phyloP scores from a whole-genome alignment of 2,329 filamentous ascomycete species.

The Furcasterigmium furcatum region DNA sequence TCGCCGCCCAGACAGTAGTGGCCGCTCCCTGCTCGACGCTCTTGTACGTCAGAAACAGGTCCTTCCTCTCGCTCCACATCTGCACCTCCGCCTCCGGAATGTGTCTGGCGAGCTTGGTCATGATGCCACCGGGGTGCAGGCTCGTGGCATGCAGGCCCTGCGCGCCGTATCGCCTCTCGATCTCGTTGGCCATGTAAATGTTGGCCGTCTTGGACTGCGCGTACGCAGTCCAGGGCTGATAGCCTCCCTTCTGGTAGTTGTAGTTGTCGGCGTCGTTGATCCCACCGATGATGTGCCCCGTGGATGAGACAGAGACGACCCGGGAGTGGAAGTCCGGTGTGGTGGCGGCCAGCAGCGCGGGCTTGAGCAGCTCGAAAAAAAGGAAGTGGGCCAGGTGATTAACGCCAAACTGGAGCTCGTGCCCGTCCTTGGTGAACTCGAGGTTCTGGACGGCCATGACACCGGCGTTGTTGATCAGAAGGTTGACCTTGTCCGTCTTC shows the following conservation, averaged over 20 bases:
- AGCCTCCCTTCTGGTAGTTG: slow-evolving; percentile 4
- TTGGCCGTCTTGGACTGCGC: slow-evolving; percentile 48
- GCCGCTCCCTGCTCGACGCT: slow-evolving; percentile 40
- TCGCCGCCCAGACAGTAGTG: slow-evolving; percentile 40
- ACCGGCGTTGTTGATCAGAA: slow-evolving; percentile 35
- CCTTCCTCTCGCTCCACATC: not conserved
- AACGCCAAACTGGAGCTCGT: slow-evolving; percentile 41
- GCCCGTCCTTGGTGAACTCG: slow-evolving; percentile 14
- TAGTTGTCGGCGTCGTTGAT: slow-evolving; percentile 30
- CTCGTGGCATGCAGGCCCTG: slow-evolving; percentile 26
- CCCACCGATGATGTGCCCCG: slow-evolving; percentile 30
- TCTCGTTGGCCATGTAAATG: slow-evolving; percentile 45
- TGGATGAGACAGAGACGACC: slow-evolving; percentile 40
- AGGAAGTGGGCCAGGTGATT: slow-evolving; percentile 54
- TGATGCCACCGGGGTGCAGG: slow-evolving; percentile 10
- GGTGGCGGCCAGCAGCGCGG: slow-evolving; percentile 32
- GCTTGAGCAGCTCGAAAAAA: slow-evolving; percentile 47
- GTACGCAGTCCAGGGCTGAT: slow-evolving; percentile 36
- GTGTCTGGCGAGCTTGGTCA: slow-evolving; percentile 1
- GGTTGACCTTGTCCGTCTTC: slow-evolving; percentile 19
- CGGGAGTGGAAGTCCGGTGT: slow-evolving; percentile 37
- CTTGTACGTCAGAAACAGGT: slow-evolving; percentile 3
- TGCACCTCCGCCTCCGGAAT: slow-evolving; percentile 6
- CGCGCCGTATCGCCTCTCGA: slow-evolving; percentile 34
- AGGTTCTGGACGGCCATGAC: slow-evolving; percentile 9